These are phyloP conservation scores for Leccinum fibrillosum DNA, from an alignment of 768 basidiomycete genomes.

Conservation along the genomic window DNA sequence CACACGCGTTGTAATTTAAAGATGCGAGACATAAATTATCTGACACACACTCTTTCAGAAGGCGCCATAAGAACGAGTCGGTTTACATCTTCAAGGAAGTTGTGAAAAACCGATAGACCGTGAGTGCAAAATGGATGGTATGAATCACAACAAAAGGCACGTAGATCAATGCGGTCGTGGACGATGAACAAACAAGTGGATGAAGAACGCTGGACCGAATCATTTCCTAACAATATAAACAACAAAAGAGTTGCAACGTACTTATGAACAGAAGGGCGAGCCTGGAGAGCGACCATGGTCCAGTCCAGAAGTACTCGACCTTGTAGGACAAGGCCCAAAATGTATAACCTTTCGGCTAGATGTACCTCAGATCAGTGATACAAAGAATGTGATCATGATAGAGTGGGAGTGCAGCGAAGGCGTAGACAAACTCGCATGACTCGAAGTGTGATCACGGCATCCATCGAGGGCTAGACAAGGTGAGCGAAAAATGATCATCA, in stretches of 20 bases:
- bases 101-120: conserved; percentile 9
- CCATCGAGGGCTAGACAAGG: background rate
- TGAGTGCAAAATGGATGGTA: conserved; percentile 11
- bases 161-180: conserved; percentile 9
- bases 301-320: no score
- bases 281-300: background rate
- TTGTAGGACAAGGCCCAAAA: background rate
- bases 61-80: conserved; percentile 8
- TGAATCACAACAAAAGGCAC: conserved; percentile 13
- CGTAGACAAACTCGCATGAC: background rate
- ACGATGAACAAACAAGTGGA: background rate
- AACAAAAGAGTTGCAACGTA: background rate
- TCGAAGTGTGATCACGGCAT: background rate
- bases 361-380: conserved; percentile 1
- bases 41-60: conserved; percentile 18
- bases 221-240: background rate
- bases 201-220: background rate
- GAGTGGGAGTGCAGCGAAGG: background rate
- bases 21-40: background rate
- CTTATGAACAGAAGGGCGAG: background rate
- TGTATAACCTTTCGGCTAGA: background rate
- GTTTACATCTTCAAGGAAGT: conserved; percentile 7
- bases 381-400: conserved; percentile 1
- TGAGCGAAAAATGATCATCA: background rate
- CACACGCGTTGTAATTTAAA: background rate